Percentiles rank a stretch among this genome's conserved stretches.
phyloP scores from a whole-genome alignment of 169 alveolate genomes.

The Toxoplasma gondii region DNA sequence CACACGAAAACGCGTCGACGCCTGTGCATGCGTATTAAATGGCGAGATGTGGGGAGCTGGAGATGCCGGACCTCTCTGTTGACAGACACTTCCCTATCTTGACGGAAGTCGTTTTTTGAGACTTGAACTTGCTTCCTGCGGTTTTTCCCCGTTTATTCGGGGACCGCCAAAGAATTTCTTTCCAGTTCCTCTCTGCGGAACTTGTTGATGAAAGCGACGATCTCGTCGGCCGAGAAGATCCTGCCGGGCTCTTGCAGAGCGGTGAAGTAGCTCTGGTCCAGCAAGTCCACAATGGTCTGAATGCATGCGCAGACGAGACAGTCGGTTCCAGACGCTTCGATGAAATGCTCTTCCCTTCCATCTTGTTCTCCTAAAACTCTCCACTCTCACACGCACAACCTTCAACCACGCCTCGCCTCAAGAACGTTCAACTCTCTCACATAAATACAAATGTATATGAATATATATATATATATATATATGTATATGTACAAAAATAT shows the following conservation, averaged over 20 bases:
- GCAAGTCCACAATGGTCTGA: constrained; percentile 9
- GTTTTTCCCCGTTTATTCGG: not conserved
- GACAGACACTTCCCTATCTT: not conserved
- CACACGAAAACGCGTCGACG: not conserved
- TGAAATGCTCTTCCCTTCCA: not conserved
- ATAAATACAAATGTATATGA: not conserved
- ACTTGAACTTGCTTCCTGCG: not conserved
- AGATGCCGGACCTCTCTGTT: not conserved
- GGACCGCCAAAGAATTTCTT: not conserved
- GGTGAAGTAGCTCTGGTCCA: constrained; percentile 26
- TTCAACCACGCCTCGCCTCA: too few species aligned
- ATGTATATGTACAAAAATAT: too few species aligned
- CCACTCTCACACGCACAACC: not conserved
- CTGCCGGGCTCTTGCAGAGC: not conserved
- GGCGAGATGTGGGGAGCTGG: not conserved
- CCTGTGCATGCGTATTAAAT: not conserved
- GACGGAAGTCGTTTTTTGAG: not conserved
- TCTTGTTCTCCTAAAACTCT: not conserved
- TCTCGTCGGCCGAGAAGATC: not conserved
- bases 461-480: too few species aligned
- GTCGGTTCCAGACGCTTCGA: not conserved
- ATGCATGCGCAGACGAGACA: not conserved
- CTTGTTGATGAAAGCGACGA: not conserved
- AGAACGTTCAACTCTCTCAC: not conserved
- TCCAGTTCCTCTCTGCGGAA: constrained; percentile 14